A percentile compares a stretch with the other conserved stretches of the same genome.
Conservation (phyloP, 2,329 filamentous ascomycete genomes). For the Exophiala xenobiotica region DNA sequence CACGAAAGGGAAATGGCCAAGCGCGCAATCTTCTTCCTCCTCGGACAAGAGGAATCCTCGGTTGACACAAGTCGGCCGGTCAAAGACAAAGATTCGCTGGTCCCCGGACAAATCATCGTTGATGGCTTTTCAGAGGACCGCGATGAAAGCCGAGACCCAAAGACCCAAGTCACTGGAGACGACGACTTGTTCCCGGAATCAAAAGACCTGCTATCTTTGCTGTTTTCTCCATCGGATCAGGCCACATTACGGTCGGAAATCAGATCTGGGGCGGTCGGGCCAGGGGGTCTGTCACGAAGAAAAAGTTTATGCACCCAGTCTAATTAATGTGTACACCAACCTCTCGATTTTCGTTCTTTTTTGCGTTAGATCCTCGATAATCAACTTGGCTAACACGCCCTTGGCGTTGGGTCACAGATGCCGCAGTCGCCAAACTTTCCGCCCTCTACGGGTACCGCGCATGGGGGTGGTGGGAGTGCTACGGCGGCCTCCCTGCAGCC, state of each 20-base stretch:
- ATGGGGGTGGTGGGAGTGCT: not conserved
- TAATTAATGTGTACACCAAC: slow-evolving; percentile 35
- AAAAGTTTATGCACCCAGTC: slow-evolving; percentile 34
- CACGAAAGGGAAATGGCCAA: slow-evolving; percentile 18
- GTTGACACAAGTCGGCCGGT: not conserved
- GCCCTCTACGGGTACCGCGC: slow-evolving; percentile 22
- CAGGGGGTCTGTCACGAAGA: slow-evolving; percentile 26
- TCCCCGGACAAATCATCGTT: slow-evolving; percentile 16
- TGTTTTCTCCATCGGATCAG: slow-evolving; percentile 18
- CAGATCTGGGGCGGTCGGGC: slow-evolving; percentile 24
- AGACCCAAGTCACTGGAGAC: slow-evolving; percentile 14
- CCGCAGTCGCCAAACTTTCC: slow-evolving; percentile 33
- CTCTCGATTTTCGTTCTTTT: slow-evolving; percentile 31
- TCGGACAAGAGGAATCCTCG: slow-evolving; percentile 23
- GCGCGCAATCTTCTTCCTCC: slow-evolving; percentile 1
- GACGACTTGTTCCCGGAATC: slow-evolving; percentile 12
- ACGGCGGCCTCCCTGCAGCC: slow-evolving; percentile 10
- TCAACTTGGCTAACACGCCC: slow-evolving; percentile 33
- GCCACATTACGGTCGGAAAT: slow-evolving; percentile 22
- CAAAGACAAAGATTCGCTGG: not conserved
- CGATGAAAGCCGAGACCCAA: slow-evolving; percentile 9
- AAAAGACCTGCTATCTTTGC: slow-evolving; percentile 12
- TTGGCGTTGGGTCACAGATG: slow-evolving; percentile 32
- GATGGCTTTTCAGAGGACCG: slow-evolving; percentile 15
- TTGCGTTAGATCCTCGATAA: slow-evolving; percentile 44